Conservation (phyloP, 1,284 basidiomycete genomes). For the Trichosporon coremiiforme region DNA sequence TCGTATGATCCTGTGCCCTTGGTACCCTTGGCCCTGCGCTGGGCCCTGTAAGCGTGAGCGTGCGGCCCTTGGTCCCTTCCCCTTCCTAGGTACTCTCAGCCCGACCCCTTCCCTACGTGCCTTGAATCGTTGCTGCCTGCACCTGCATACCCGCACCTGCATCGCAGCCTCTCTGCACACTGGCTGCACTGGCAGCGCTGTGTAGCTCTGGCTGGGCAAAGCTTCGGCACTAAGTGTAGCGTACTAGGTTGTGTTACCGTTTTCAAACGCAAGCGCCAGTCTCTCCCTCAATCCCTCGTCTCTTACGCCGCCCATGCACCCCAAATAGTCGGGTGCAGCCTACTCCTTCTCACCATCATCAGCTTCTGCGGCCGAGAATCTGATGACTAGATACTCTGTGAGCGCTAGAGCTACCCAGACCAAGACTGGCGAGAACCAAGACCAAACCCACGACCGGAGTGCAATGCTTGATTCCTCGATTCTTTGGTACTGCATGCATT, state of each 20-base stretch:
- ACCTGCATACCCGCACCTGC: too few relatives aligned
- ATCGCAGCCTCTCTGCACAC: too few relatives aligned
- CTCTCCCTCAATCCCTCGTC: background rate
- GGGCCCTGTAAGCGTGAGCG: background rate
- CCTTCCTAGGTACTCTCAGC: background rate
- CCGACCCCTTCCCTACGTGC: background rate
- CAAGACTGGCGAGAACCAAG: too few relatives aligned
- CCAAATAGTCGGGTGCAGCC: background rate
- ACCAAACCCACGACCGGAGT: too few relatives aligned
- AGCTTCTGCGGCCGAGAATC: background rate
- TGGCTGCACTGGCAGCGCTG: too few relatives aligned
- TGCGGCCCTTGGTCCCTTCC: background rate
- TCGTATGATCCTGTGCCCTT: conserved; percentile 9
- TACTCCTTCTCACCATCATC: background rate
- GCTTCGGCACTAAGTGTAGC: background rate
- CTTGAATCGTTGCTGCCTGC: background rate
- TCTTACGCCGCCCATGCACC: background rate
- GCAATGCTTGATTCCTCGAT: background rate
- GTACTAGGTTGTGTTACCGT: background rate
- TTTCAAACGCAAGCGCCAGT: background rate
- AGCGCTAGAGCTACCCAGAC: too few relatives aligned
- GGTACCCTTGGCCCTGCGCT: background rate
- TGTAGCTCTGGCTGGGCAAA: conserved; percentile 1
- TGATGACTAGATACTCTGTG: background rate
- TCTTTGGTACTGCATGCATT: background rate